Conservation (phyloP, 139 green algal species). For the Zygnema cylindricum region DNA sequence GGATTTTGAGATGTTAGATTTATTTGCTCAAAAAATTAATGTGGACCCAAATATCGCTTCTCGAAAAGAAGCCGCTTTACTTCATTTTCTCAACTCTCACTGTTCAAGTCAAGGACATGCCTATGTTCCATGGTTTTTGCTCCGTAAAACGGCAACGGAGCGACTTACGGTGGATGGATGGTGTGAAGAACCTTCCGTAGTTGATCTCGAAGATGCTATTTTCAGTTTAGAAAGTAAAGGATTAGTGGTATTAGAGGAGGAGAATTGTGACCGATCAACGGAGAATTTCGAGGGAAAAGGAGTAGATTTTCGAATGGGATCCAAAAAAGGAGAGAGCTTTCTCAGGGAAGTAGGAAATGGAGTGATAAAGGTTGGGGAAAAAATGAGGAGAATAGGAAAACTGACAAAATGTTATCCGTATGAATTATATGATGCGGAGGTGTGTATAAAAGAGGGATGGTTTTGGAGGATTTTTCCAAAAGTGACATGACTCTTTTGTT, state of each 20-base stretch:
- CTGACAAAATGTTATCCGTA: not conserved
- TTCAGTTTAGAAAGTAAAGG: not conserved
- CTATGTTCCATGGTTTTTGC: conserved; percentile 23
- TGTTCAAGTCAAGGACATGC: conserved; percentile 14
- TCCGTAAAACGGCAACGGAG: not conserved
- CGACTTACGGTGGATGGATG: conserved; percentile 2
- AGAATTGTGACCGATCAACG: not conserved
- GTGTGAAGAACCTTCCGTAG: not conserved
- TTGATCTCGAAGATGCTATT: conserved; percentile 13
- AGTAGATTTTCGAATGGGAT: not conserved
- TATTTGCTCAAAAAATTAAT: conserved; percentile 39
- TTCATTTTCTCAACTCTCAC: not conserved
- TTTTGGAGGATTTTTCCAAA: too few relatives aligned
- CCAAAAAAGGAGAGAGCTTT: not conserved
- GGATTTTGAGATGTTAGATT: conserved; percentile 38
- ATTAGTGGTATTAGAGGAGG: conserved; percentile 20
- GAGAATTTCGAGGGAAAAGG: not conserved
- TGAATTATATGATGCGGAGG: not conserved
- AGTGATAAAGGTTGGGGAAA: not conserved
- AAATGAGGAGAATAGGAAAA: not conserved
- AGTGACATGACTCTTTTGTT: too few relatives aligned
- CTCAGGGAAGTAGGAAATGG: not conserved
- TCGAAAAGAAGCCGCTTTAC: not conserved
- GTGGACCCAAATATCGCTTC: conserved; percentile 27
- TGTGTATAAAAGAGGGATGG: too few relatives aligned